phyloP scores from a whole-genome alignment of 2,329 filamentous ascomycete species.

The Colletotrichum melonis region DNA sequence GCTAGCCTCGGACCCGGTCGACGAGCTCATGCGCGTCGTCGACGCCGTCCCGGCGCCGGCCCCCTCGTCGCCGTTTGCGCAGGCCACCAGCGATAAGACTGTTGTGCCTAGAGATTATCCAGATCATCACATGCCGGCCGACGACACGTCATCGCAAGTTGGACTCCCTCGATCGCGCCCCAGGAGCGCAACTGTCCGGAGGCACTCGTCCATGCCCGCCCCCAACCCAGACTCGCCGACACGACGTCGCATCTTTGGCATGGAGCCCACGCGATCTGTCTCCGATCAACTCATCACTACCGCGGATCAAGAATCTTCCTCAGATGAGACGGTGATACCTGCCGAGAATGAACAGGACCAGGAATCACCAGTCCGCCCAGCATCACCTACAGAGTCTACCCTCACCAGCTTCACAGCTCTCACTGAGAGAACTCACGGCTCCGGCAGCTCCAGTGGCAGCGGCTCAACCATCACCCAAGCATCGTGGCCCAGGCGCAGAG shows the following conservation, averaged over 20 bases:
- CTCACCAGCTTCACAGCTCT: conserved; percentile 42
- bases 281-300: conserved; percentile 2
- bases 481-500: conserved; percentile 38
- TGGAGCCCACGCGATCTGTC: neutral
- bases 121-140: conserved; percentile 24
- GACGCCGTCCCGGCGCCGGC: conserved; percentile 14
- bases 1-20: conserved; percentile 16
- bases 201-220: conserved; percentile 11
- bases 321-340: conserved; percentile 27
- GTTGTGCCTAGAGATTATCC: neutral
- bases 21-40: conserved; percentile 8
- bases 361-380: conserved; percentile 30
- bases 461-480: conserved; percentile 52
- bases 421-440: conserved; percentile 46
- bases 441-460: conserved; percentile 53
- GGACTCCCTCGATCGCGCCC: conserved; percentile 19
- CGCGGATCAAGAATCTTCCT: conserved; percentile 22
- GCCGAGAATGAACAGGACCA: neutral
- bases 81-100: conserved; percentile 13
- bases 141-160: conserved; percentile 20
- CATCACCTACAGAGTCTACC: conserved; percentile 46
- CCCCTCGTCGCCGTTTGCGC: neutral
- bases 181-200: conserved; percentile 31
- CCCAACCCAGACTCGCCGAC: conserved; percentile 1
- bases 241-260: neutral